Evolutionary conservation across 768 basidiomycete genomes (phyloP), one percentile per base, ranked within the genome.

Genomic region (Collybiopsis confluens): DNA sequence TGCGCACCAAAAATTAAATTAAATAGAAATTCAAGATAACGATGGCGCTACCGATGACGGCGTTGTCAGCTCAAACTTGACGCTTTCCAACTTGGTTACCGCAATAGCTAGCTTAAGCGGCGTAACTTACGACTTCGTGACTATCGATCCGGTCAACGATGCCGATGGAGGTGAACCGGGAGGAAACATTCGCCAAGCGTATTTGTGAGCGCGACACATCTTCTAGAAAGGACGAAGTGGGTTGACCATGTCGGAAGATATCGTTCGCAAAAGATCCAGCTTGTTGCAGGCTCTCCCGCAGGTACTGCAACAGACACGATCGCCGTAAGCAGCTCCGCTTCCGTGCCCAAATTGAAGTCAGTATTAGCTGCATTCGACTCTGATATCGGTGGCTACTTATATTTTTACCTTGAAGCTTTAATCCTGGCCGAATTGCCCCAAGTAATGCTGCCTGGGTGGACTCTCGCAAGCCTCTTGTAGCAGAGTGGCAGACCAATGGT

Each of bases 1-100:
- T n/a, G n/a, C n/a, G n/a, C n/a, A n/a, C n/a, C n/a, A n/a, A n/a
- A n/a, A n/a, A n/a, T n/a, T n/a, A n/a, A n/a, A n/a, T n/a, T n/a
- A n/a, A n/a, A n/a, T n/a, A n/a, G 84, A 86, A 59, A 78, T 86
- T 16, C 81, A 84, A 59, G 82, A 83, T 63, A 77, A 83, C 63
- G 74, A 73, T 2, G 82, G 82, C 4, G 59, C 74, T 1, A 74
- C 64, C 0, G 64, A 84, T 60, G 74, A 84, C 59, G 83, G 83
- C 18, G 72, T 72, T 4, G 79, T 82, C 42, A 68, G 62, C 47
- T 81, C 79, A 8, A 78, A 80, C 62, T 59, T 78, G 52, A 85
- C 83, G 5, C 68, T 86, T 30, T 61, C 70, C 18, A 76, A 69
- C 9, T 66, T 86, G 21, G 70, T 75, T 3, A 69, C 69, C 16